Conservation (phyloP, 129 eudicot genomes). For the Flaveria robusta region DNA sequence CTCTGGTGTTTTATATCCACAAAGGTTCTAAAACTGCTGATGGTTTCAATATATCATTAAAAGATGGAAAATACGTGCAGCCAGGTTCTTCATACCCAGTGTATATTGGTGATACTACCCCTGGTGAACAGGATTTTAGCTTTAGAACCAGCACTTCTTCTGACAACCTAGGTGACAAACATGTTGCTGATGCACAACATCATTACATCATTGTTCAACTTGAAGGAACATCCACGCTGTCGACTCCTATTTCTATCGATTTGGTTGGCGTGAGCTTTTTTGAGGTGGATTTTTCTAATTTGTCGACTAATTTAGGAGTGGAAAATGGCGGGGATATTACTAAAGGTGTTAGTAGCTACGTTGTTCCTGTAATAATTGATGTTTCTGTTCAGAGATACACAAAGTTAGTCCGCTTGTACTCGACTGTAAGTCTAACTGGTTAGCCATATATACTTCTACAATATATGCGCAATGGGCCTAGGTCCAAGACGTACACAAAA, state of each 20-base stretch:
- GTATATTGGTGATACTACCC: constrained; percentile 57
- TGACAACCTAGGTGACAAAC: constrained; percentile 59
- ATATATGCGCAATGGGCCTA: neutral
- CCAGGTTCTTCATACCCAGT: constrained; percentile 83
- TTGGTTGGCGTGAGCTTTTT: constrained; percentile 89
- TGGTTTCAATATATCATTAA: constrained; percentile 47
- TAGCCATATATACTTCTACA: neutral
- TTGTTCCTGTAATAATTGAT: constrained; percentile 87
- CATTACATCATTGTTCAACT: constrained; percentile 68
- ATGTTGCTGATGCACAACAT: constrained; percentile 60
- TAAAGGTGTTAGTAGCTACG: constrained; percentile 52
- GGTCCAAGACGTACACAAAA: neutral
- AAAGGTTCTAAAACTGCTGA: constrained; percentile 48
- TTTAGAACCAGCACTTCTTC: constrained; percentile 58
- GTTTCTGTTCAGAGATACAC: constrained; percentile 84
- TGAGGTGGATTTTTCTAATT: constrained; percentile 83
- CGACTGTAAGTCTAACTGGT: constrained; percentile 60
- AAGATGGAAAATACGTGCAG: constrained; percentile 48
- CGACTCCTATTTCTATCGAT: constrained; percentile 89
- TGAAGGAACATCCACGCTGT: constrained; percentile 80
- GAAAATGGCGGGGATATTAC: constrained; percentile 32
- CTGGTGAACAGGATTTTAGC: constrained; percentile 54
- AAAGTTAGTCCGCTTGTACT: constrained; percentile 83
- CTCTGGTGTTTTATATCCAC: constrained; percentile 62
- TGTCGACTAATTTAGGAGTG: constrained; percentile 47